Base-by-base conservation (phyloP, 805 yeast genomes). In the Lipomyces yamadae region DNA sequence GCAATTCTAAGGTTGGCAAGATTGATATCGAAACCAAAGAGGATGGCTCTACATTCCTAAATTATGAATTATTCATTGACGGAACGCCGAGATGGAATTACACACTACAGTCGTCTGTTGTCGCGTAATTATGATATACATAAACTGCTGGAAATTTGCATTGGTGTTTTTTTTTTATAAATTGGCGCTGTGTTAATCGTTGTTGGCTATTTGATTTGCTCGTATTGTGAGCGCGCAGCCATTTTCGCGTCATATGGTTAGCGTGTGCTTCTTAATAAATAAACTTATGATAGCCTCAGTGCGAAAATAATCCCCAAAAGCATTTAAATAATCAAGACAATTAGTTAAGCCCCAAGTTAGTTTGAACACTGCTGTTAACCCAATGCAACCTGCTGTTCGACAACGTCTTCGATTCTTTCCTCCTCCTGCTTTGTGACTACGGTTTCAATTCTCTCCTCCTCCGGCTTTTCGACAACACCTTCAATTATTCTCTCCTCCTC, bases 1-100 rank as follows among this genome's bases (percentile, higher is more conserved):
- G 74, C 15, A 63, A 61, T 18, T 61, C 63, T 15, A 72, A 72
- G 53, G 66, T 72, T 2, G 74, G 74, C 1, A 61, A 70, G 18
- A 52, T 72, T 42, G 68, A 65, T 18, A 62, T 72, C 34, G 67
- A 56, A 8, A 37, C 55, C 42, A 56, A 34, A 11, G 50, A 55
- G 2, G 55, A 60, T 18, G 68, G 60, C 4, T 39, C 30, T n/a
- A 58, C 61, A 5, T 53, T 35, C 30, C 15, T 64, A n/a, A 33
- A 15, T 3, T 70, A 60, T 39, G 54, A 56, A 29, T 42, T 70
- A 48, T 62, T 10, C 39, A 61, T 67, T 8, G 69, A 70, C 52
- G 71, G 72, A 2, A 35, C 24, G n/a, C 56, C 58, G 52, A 50
- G 35, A 39, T 70, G 72, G 72, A 50, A 15, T 24, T 58, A 65